Evolutionary conservation across 257 asterid genomes (phyloP).

Genomic region (Solanum chmielewskii): DNA sequence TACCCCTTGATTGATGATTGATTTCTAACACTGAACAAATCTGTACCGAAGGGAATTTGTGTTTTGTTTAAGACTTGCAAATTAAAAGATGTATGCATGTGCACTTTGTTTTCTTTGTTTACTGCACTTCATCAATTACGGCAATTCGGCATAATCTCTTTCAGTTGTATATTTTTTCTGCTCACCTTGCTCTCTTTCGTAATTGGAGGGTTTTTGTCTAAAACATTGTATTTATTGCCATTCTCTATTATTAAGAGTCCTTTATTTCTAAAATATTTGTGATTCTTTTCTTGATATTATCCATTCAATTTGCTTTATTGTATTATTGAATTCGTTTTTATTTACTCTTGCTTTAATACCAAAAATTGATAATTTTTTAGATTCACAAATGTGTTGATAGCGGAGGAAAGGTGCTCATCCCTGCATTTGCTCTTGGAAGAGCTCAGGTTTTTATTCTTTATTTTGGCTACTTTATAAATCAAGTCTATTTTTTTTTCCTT

Average conservation of each 20-base stretch:
- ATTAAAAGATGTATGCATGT: background rate
- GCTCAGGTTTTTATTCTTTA: conserved; percentile 56
- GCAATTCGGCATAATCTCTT: background rate
- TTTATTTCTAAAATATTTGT: background rate
- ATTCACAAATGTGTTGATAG: conserved; percentile 75
- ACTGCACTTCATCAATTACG: background rate
- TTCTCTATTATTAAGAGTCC: background rate
- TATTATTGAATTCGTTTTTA: background rate
- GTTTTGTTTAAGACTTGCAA: background rate
- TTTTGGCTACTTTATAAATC: background rate
- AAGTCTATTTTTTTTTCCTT: background rate
- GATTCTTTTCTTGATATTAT: background rate
- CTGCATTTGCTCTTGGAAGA: conserved; percentile 88
- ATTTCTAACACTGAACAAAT: background rate
- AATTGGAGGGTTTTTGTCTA: background rate
- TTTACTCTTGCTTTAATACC: background rate
- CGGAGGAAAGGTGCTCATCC: conserved; percentile 94
- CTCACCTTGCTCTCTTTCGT: background rate
- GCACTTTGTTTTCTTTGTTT: background rate
- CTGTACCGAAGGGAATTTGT: background rate
- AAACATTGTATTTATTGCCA: background rate
- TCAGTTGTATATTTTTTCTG: background rate
- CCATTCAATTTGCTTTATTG: background rate
- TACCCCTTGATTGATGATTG: background rate
- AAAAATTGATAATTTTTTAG: conserved; percentile 23